These are phyloP conservation scores for Arachnopeziza araneosa DNA, from an alignment of 2,329 filamentous ascomycete species.

Conservation along the genomic window DNA sequence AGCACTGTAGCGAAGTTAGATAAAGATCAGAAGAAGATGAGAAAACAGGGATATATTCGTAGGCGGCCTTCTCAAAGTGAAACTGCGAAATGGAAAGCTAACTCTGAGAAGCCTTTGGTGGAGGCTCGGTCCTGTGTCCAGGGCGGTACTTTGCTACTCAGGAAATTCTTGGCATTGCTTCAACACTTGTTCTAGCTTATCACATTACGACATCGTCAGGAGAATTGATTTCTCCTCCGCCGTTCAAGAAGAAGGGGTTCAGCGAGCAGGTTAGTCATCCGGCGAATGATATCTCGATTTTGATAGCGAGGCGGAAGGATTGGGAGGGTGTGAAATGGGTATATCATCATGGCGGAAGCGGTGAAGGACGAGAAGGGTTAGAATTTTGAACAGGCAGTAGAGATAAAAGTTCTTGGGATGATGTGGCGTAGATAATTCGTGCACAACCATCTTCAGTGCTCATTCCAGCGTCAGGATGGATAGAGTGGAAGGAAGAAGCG, in stretches of 20 bases:
- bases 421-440: no score
- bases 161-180: conserved; percentile 32
- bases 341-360: conserved; percentile 1
- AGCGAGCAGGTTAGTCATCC: conserved; percentile 14
- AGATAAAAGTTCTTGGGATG: not conserved
- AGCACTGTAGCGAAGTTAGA: conserved; percentile 6
- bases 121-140: conserved; percentile 34
- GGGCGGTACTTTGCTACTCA: conserved; percentile 34
- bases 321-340: conserved; percentile 18
- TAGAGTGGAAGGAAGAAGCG: no score
- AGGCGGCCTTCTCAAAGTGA: not conserved
- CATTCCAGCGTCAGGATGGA: no score
- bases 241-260: conserved; percentile 17
- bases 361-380: not conserved
- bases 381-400: not conserved
- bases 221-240: not conserved
- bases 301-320: conserved; percentile 15
- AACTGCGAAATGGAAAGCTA: not conserved
- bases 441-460: no score
- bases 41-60: conserved; percentile 25
- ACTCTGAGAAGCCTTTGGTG: conserved; percentile 27
- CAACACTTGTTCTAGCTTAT: conserved; percentile 23
- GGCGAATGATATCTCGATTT: conserved; percentile 6
- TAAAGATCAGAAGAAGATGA: conserved; percentile 6
- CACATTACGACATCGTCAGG: not conserved